These are phyloP conservation scores for Aspergillus sp. DNA, from an alignment of 2,329 filamentous ascomycete species.

Conservation along the genomic window DNA sequence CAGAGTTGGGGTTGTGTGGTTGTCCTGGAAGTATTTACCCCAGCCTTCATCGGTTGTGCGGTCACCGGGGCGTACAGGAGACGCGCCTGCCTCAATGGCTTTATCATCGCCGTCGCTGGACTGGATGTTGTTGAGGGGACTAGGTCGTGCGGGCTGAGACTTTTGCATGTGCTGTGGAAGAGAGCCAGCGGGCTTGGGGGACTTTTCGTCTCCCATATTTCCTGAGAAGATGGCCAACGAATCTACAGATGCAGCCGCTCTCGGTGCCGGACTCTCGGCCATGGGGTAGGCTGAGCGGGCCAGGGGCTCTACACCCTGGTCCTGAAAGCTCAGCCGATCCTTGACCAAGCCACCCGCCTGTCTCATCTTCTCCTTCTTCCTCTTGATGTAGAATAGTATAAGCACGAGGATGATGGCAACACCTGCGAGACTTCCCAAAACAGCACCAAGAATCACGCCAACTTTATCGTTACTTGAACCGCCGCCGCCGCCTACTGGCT, in stretches of 20 bases:
- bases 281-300: slow-evolving; percentile 45
- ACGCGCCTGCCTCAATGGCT: slow-evolving; percentile 18
- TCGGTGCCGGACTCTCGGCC: slow-evolving; percentile 42
- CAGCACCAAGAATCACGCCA: slow-evolving; percentile 72
- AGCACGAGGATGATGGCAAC: slow-evolving; percentile 69
- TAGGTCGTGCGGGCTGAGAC: slow-evolving; percentile 21
- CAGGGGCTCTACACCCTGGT: slow-evolving; percentile 46
- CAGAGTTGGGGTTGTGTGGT: slow-evolving; percentile 28
- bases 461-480: slow-evolving; percentile 29
- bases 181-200: slow-evolving; percentile 25
- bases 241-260: slow-evolving; percentile 36
- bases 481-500: slow-evolving; percentile 31
- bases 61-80: slow-evolving; percentile 30
- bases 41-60: slow-evolving; percentile 49
- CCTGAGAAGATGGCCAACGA: slow-evolving; percentile 44
- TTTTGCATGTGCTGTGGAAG: slow-evolving; percentile 22
- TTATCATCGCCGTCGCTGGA: slow-evolving; percentile 28
- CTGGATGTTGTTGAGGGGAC: slow-evolving; percentile 30
- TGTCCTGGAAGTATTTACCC: slow-evolving; percentile 49
- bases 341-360: slow-evolving; percentile 56
- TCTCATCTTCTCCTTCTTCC: slow-evolving; percentile 53
- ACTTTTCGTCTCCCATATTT: slow-evolving; percentile 33
- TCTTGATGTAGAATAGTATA: slow-evolving; percentile 67
- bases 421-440: slow-evolving; percentile 77
- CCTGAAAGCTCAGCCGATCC: slow-evolving; percentile 52